Conservation (phyloP, 768 basidiomycete genomes). For the Mycena leptocephala region DNA sequence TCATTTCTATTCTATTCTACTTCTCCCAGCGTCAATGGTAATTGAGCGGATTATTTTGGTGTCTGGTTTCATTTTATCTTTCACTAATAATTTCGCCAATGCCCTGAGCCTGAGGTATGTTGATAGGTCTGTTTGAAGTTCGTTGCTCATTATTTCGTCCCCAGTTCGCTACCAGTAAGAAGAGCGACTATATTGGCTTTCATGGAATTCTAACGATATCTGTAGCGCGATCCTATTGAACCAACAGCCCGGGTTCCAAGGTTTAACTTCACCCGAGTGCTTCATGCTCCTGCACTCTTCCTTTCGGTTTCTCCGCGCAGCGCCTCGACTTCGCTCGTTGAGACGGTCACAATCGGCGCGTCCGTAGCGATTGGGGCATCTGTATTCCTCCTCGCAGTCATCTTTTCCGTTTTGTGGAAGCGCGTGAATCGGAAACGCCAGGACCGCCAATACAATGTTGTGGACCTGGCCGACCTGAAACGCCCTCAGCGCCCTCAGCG, state of each 20-base stretch:
- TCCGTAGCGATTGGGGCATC: background rate
- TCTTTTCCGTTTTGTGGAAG: background rate
- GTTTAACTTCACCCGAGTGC: background rate
- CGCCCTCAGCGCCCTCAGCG: background rate
- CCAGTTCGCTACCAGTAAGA: background rate
- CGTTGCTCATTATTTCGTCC: background rate
- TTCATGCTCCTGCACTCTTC: background rate
- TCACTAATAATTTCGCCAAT: background rate
- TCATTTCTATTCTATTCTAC: no score
- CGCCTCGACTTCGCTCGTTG: background rate
- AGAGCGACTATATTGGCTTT: background rate
- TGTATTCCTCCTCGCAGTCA: background rate
- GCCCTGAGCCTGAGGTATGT: background rate
- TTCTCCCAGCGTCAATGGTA: slow-evolving; percentile 1
- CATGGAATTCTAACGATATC: background rate
- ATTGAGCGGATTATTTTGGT: background rate
- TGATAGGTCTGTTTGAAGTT: background rate
- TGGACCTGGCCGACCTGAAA: background rate
- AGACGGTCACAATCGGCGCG: background rate
- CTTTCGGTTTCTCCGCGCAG: background rate
- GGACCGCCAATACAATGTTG: background rate
- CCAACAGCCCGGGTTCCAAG: background rate
- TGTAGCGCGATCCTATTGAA: background rate
- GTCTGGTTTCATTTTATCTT: background rate
- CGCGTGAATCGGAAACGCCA: background rate